A percentile compares a stretch with the other conserved stretches of the same genome.
phyloP scores from a whole-genome alignment of 2,329 filamentous ascomycete species.

The Cadophora sp. region DNA sequence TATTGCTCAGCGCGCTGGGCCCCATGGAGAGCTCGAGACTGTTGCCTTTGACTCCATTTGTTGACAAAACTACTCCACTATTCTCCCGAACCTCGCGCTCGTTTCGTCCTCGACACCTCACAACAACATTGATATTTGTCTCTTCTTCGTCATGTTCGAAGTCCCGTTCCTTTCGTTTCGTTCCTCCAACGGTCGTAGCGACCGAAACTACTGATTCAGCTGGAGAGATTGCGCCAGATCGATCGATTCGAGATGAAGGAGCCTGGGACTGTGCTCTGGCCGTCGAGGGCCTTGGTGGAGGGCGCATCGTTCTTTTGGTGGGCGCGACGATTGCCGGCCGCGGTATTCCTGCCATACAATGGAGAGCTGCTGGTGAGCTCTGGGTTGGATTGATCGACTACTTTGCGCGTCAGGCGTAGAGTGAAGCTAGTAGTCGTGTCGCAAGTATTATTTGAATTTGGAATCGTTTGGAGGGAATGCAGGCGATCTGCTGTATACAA shows the following conservation, averaged over 20 bases:
- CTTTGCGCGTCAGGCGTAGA: slow-evolving; percentile 7
- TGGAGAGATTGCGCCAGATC: slow-evolving; percentile 60
- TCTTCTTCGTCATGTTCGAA: slow-evolving; percentile 80
- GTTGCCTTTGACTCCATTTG: slow-evolving; percentile 87
- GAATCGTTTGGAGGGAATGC: too few relatives aligned
- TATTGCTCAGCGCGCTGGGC: slow-evolving; percentile 89
- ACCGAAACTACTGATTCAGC: slow-evolving; percentile 71
- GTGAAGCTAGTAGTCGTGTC: slow-evolving; percentile 12
- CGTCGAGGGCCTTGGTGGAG: slow-evolving; percentile 59
- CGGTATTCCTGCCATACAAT: slow-evolving; percentile 59
- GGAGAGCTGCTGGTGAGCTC: slow-evolving; percentile 17
- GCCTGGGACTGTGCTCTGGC: slow-evolving; percentile 54
- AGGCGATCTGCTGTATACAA: not conserved
- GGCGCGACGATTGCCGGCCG: slow-evolving; percentile 55
- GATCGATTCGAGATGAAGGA: slow-evolving; percentile 35
- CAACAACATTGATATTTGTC: slow-evolving; percentile 98
- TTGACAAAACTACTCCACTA: slow-evolving; percentile 88
- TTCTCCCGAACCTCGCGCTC: slow-evolving; percentile 94
- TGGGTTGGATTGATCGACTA: not conserved
- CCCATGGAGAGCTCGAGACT: slow-evolving; percentile 90
- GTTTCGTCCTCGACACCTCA: slow-evolving; percentile 90
- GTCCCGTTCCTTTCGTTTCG: slow-evolving; percentile 87
- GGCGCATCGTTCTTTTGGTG: slow-evolving; percentile 57
- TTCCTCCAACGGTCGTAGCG: slow-evolving; percentile 57
- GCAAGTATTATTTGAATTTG: not conserved